Conservation (phyloP, 495 filamentous ascomycete species). For the Rostrohypoxylon terebratum region DNA sequence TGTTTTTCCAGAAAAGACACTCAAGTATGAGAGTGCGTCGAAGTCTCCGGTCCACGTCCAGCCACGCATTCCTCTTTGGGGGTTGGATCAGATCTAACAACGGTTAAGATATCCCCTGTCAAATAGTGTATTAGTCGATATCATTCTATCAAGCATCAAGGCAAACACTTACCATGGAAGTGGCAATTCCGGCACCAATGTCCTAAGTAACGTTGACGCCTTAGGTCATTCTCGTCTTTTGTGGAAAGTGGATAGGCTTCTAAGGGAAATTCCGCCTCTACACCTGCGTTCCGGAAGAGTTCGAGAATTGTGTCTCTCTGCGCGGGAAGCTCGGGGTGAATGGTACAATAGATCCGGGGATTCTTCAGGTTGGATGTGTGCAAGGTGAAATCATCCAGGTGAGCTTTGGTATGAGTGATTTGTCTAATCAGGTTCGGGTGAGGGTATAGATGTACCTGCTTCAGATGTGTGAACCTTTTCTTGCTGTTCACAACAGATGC, state of each 20-base stretch:
- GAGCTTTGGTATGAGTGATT: background rate
- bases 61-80: background rate
- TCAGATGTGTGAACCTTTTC: background rate
- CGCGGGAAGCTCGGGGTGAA: background rate
- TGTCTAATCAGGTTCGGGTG: background rate
- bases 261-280: background rate
- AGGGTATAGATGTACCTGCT: constrained; percentile 8
- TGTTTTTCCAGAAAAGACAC: too few species aligned
- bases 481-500: background rate
- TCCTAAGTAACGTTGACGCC: constrained; percentile 1
- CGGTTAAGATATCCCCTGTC: background rate
- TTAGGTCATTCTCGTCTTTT: background rate
- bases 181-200: constrained; percentile 33
- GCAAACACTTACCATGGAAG: background rate
- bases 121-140: background rate
- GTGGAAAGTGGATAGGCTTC: constrained; percentile 7
- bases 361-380: background rate
- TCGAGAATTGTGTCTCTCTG: background rate
- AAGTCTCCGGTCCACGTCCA: too few species aligned
- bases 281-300: background rate
- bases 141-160: background rate
- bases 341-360: background rate
- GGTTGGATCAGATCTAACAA: too few species aligned
- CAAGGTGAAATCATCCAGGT: background rate
- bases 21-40: too few species aligned